Evolutionary conservation across 257 asterid genomes (phyloP).

Genomic region (Solanum lycopersicoides): DNA sequence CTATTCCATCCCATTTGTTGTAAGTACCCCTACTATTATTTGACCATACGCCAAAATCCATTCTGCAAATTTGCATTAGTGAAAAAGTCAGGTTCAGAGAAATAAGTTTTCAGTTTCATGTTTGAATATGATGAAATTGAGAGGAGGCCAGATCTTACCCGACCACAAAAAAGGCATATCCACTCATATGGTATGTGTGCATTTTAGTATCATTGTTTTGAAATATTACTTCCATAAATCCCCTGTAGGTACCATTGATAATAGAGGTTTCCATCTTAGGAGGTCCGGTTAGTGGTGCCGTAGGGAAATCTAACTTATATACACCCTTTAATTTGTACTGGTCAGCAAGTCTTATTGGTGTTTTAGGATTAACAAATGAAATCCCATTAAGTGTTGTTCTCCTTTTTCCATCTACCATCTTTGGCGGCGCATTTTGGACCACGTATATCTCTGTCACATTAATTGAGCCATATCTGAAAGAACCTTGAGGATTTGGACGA

Average conservation of each 20-base stretch:
- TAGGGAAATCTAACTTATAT: slow-evolving; percentile 85
- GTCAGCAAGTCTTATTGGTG: slow-evolving; percentile 94
- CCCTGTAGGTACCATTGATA: slow-evolving; percentile 83
- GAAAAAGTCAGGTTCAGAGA: background rate
- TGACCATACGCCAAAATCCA: slow-evolving; percentile 94
- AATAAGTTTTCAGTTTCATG: background rate
- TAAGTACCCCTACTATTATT: slow-evolving; percentile 92
- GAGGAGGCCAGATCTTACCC: slow-evolving; percentile 42
- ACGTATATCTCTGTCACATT: slow-evolving; percentile 90
- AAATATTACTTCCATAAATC: slow-evolving; percentile 84
- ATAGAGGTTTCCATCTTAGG: slow-evolving; percentile 62
- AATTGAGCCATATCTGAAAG: slow-evolving; percentile 89
- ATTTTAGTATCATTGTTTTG: slow-evolving; percentile 92
- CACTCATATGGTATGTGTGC: slow-evolving; percentile 82
- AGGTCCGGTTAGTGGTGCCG: slow-evolving; percentile 64
- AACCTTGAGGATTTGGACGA: slow-evolving; percentile 97
- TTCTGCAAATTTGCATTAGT: slow-evolving; percentile 36
- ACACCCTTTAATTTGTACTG: slow-evolving; percentile 58
- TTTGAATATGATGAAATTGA: background rate
- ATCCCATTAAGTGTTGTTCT: slow-evolving; percentile 72
- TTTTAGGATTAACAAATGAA: slow-evolving; percentile 68
- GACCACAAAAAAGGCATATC: slow-evolving; percentile 85
- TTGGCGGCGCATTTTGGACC: slow-evolving; percentile 63
- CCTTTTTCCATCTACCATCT: slow-evolving; percentile 43
- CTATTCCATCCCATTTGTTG: slow-evolving; percentile 98